Evolutionary conservation across 2,329 filamentous ascomycete genomes (phyloP), one percentile per base, ranked within the genome.

Genomic region (Lecanosticta acicola): DNA sequence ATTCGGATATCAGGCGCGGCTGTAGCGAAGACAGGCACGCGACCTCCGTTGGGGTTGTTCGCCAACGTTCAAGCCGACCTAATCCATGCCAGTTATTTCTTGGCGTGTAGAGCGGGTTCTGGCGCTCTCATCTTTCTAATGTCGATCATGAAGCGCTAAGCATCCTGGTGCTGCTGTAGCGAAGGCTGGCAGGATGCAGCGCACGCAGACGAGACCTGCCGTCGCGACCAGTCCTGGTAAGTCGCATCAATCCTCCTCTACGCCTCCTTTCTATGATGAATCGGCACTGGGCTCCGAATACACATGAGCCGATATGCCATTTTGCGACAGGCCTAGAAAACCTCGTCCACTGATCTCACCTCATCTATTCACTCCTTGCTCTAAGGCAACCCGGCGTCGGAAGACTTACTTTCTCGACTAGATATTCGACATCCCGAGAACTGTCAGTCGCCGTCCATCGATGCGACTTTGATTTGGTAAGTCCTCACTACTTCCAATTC

Each of bases 281-380:
- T 45, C 54, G 63, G 64, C 64, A 66, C 64, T 66, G 64, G 64
- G 64, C 64, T 65, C 64, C 63, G 64, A 65, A 48, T 46, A 49
- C 46, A 47, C 50, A 59, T 61, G 59, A 60, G 59, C 53, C 53
- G 59, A 65, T 57, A 65, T 47, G 57, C 64, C 62, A 60, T 47
- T 66, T 55, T 66, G 65, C 52, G 66, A 66, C 66, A 68, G 66
- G 65, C 66, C 65, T 68, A 68, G 65, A 68, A 68, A 68, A 68
- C 66, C 66, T 68, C 61, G 66, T 66, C 66, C 65, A 68, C 66
- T 68, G 66, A 68, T 58, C 37, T 51, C 24, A 11, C 14, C 32
- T 37, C 35, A 41, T 37, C 41, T 32, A 48, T 38, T 32, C 29
- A 18, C 24, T 29, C 24, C n/a, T n/a, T n/a, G n/a, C n/a, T n/a